Evolutionary conservation across 2,329 filamentous ascomycete species (phyloP).

Genomic region (Hypocreales sp.): DNA sequence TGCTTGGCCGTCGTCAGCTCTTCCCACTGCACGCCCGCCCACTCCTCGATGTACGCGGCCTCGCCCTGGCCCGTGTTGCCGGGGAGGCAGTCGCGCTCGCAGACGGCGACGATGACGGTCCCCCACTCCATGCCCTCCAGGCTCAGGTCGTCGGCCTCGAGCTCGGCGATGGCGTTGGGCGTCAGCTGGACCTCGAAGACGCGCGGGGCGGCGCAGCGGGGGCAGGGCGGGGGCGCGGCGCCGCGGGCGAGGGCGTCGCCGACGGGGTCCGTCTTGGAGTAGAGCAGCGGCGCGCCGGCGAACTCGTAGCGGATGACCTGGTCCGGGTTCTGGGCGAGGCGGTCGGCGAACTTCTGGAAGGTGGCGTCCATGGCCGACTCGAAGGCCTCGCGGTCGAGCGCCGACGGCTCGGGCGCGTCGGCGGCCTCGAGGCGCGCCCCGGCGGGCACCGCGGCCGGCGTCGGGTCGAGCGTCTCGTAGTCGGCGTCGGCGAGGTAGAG

Average conservation of each 20-base stretch:
- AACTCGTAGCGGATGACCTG: slow-evolving; percentile 75
- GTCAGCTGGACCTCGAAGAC: slow-evolving; percentile 88
- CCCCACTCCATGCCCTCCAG: slow-evolving; percentile 96
- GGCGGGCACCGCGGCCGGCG: slow-evolving; percentile 30
- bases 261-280: slow-evolving; percentile 61
- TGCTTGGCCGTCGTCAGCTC: slow-evolving; percentile 43
- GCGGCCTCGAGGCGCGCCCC: slow-evolving; percentile 27
- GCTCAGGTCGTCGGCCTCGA: slow-evolving; percentile 62
- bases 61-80: slow-evolving; percentile 40
- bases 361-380: slow-evolving; percentile 60
- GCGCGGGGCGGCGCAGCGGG: slow-evolving; percentile 56
- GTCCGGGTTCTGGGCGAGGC: slow-evolving; percentile 65
- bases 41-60: slow-evolving; percentile 79
- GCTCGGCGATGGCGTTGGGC: slow-evolving; percentile 75
- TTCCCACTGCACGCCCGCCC: slow-evolving; percentile 98
- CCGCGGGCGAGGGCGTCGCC: too few species aligned
- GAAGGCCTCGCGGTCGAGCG: slow-evolving; percentile 54
- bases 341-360: slow-evolving; percentile 69
- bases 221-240: slow-evolving; percentile 69
- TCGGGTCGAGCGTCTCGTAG: slow-evolving; percentile 68
- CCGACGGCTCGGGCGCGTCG: slow-evolving; percentile 22
- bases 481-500: slow-evolving; percentile 79
- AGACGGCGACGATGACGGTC: slow-evolving; percentile 77
- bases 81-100: slow-evolving; percentile 61
- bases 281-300: slow-evolving; percentile 57